phyloP scores from a whole-genome alignment of 768 basidiomycete genomes.

The Lactarius hengduanensis region DNA sequence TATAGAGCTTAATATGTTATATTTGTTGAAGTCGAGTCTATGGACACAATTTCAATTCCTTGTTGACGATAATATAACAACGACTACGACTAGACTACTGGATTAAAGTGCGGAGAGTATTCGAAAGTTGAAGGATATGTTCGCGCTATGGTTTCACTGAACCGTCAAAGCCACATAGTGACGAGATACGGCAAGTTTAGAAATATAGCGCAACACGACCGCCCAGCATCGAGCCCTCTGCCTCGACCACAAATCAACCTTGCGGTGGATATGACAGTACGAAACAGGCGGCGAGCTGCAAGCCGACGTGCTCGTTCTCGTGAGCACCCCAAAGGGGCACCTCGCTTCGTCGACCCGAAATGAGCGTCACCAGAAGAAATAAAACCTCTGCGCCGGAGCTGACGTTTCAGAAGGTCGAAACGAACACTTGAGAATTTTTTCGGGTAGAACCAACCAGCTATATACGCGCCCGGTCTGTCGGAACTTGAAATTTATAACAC shows the following conservation, averaged over 20 bases:
- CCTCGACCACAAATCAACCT: constrained; percentile 50
- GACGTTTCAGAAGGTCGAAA: constrained; percentile 66
- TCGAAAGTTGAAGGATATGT: constrained; percentile 40
- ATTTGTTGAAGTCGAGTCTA: neutral
- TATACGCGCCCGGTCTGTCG: constrained; percentile 14
- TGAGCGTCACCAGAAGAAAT: constrained; percentile 58
- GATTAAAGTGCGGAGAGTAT: neutral
- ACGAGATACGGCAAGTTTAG: constrained; percentile 74
- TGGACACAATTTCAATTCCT: neutral
- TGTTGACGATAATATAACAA: neutral
- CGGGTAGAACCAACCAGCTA: constrained; percentile 24
- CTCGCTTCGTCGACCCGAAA: constrained; percentile 82
- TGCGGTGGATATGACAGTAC: constrained; percentile 47
- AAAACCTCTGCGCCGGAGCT: constrained; percentile 48
- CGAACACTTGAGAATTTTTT: constrained; percentile 54
- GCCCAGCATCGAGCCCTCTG: constrained; percentile 45
- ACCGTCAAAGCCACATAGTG: constrained; percentile 83
- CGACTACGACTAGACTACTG: neutral
- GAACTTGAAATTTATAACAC: constrained; percentile 28
- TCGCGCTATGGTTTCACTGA: constrained; percentile 78
- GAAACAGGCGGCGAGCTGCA: constrained; percentile 35
- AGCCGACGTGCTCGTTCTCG: constrained; percentile 42
- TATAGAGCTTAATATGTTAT: constrained; percentile 2
- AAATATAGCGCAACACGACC: constrained; percentile 71
- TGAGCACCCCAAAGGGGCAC: constrained; percentile 50